phyloP scores from a whole-genome alignment of 2,329 filamentous ascomycete genomes.

The Dothideomycetes sp. region DNA sequence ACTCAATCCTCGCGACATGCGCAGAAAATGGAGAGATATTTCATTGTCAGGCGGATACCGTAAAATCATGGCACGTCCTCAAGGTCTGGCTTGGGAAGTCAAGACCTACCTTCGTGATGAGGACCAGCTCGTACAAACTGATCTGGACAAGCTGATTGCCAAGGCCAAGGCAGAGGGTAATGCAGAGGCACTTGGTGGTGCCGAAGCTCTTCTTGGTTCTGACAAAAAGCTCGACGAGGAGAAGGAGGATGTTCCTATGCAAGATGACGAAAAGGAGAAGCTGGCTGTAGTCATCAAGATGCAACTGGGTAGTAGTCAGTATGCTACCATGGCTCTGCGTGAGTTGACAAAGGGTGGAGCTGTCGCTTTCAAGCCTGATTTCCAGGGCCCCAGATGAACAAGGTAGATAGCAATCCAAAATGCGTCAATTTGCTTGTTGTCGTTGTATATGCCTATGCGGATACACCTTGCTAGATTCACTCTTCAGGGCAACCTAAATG shows the following conservation, averaged over 20 bases:
- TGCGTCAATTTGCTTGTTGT: too few species aligned
- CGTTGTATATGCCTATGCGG: too few species aligned
- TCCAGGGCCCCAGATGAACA: constrained; percentile 22
- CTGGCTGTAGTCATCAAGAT: constrained; percentile 64
- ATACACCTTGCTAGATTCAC: too few species aligned
- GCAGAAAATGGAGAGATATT: constrained; percentile 73
- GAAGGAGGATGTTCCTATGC: constrained; percentile 16
- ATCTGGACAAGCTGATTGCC: constrained; percentile 58
- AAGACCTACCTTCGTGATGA: constrained; percentile 59
- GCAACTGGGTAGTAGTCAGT: constrained; percentile 68
- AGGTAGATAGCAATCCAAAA: too few species aligned
- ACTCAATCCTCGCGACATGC: constrained; percentile 80
- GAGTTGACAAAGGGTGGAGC: constrained; percentile 66
- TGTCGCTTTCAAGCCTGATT: constrained; percentile 55
- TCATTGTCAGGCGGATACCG: constrained; percentile 84
- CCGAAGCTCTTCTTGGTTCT: constrained; percentile 17
- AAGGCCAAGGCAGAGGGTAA: constrained; percentile 17
- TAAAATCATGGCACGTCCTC: constrained; percentile 67
- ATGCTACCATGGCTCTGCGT: constrained; percentile 73
- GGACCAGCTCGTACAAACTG: constrained; percentile 83
- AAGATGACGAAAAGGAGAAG: constrained; percentile 33
- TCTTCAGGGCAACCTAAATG: too few species aligned
- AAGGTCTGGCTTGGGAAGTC: constrained; percentile 56
- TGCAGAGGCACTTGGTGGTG: constrained; percentile 15
- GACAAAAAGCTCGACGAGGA: constrained; percentile 15